These are phyloP conservation scores for Boechera divaricarpa DNA, from an alignment of 345 rosid species.

Conservation along the genomic window DNA sequence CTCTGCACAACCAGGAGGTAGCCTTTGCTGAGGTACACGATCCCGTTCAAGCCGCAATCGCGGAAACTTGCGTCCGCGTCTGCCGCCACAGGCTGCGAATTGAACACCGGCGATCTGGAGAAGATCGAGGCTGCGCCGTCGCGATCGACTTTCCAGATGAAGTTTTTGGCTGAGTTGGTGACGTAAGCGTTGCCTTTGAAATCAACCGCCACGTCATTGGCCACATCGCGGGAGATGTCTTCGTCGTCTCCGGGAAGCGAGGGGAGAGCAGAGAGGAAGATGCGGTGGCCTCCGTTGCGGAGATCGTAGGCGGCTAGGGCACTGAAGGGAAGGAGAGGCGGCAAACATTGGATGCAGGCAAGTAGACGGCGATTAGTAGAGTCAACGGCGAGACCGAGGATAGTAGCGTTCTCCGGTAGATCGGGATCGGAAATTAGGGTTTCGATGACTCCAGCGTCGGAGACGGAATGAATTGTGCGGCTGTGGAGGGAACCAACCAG, in stretches of 20 bases:
- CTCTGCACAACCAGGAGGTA: slow-evolving; percentile 77
- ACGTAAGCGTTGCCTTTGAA: slow-evolving; percentile 80
- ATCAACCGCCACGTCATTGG: slow-evolving; percentile 81
- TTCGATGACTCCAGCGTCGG: slow-evolving; percentile 78
- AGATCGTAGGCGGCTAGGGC: slow-evolving; percentile 94
- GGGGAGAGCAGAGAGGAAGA: slow-evolving; percentile 45
- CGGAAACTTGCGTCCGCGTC: slow-evolving; percentile 49
- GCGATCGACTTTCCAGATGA: slow-evolving; percentile 80
- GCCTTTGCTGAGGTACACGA: slow-evolving; percentile 80
- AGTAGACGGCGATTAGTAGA: slow-evolving; percentile 62
- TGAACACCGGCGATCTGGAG: slow-evolving; percentile 65
- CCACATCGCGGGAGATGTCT: slow-evolving; percentile 42
- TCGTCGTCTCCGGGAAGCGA: slow-evolving; percentile 35
- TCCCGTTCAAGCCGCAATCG: slow-evolving; percentile 71
- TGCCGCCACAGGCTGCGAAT: slow-evolving; percentile 50
- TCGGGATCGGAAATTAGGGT: slow-evolving; percentile 59
- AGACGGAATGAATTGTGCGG: slow-evolving; percentile 69
- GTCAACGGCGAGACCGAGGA: slow-evolving; percentile 71
- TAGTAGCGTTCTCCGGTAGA: slow-evolving; percentile 66
- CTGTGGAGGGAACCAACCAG: slow-evolving; percentile 71
- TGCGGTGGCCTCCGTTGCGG: slow-evolving; percentile 48
- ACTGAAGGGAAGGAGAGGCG: slow-evolving; percentile 71
- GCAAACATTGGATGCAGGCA: slow-evolving; percentile 53
- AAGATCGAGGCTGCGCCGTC: slow-evolving; percentile 70
- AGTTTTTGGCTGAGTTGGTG: slow-evolving; percentile 77